These are phyloP conservation scores for Nymphaea colorata DNA, from an alignment of 164 flowering plant genomes.

Conservation along the genomic window DNA sequence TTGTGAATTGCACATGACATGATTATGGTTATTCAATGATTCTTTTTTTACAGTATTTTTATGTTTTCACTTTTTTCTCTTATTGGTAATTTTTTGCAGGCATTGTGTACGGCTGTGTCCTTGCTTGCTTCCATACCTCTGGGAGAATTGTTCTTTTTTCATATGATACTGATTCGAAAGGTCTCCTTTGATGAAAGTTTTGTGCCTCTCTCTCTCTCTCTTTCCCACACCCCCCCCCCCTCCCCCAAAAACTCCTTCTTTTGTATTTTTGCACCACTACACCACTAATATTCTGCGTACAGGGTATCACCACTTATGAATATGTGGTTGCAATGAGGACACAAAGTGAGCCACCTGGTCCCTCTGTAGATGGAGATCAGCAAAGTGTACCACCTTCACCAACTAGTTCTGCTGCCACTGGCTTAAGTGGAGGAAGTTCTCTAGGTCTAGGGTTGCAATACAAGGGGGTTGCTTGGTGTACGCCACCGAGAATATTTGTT, in stretches of 20 bases:
- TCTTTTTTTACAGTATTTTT: too few species aligned
- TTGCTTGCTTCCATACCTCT: conserved; percentile 78
- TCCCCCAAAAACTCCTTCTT: too few species aligned
- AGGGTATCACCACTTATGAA: conserved; percentile 98
- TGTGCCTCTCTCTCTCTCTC: conserved; percentile 1
- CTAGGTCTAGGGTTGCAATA: conserved; percentile 76
- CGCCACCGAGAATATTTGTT: conserved; percentile 90
- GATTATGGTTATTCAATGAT: too few species aligned
- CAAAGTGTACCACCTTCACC: conserved; percentile 62
- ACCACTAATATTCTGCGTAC: not conserved
- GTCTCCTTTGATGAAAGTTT: conserved; percentile 11
- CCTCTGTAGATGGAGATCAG: conserved; percentile 53
- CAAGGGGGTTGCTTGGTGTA: conserved; percentile 94
- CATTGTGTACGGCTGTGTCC: conserved; percentile 77
- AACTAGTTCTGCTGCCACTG: conserved; percentile 84
- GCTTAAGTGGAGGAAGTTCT: conserved; percentile 90
- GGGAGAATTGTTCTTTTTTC: conserved; percentile 96
- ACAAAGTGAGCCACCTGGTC: conserved; percentile 76
- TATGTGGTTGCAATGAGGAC: conserved; percentile 96
- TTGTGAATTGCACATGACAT: too few species aligned
- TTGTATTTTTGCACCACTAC: not conserved
- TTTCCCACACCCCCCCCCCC: too few species aligned
- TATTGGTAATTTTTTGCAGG: conserved; percentile 25
- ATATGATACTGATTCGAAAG: conserved; percentile 87
- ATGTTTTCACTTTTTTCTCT: too few species aligned